Conservation (phyloP, 164 flowering plant species). For the Chloranthus sessilifolius region DNA sequence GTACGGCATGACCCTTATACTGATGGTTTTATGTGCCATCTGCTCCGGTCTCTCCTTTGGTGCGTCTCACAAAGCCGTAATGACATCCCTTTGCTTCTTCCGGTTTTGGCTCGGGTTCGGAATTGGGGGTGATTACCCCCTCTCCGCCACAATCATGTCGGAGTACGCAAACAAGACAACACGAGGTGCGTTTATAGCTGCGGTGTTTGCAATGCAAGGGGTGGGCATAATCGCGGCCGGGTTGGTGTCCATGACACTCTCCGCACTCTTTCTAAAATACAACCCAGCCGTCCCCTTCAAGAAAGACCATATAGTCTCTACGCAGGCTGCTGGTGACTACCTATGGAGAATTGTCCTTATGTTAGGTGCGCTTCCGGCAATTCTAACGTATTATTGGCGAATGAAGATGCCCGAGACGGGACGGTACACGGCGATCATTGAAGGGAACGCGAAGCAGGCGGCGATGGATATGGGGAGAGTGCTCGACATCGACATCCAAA, state of each 20-base stretch:
- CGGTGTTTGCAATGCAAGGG: conserved; percentile 62
- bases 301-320: conserved; percentile 13
- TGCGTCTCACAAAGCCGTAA: conserved; percentile 19
- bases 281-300: conserved; percentile 12
- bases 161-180: conserved; percentile 48
- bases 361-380: conserved; percentile 74
- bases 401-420: conserved; percentile 88
- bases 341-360: conserved; percentile 69
- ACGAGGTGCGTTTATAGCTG: conserved; percentile 46
- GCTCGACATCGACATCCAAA: conserved; percentile 38
- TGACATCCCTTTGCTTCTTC: conserved; percentile 49
- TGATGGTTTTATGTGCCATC: conserved; percentile 52
- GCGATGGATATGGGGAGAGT: conserved; percentile 54
- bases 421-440: conserved; percentile 80
- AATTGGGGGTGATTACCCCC: conserved; percentile 48
- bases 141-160: conserved; percentile 54
- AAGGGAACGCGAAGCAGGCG: conserved; percentile 57
- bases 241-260: conserved; percentile 38
- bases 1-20: conserved; percentile 49
- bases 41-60: conserved; percentile 56
- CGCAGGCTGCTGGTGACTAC: conserved; percentile 49
- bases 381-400: conserved; percentile 69
- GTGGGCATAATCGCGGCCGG: conserved; percentile 54
- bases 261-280: conserved; percentile 22
- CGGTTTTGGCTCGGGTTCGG: conserved; percentile 65